These are phyloP conservation scores for Penicillium bialowiezense DNA, from an alignment of 495 filamentous ascomycete genomes.

Conservation along the genomic window DNA sequence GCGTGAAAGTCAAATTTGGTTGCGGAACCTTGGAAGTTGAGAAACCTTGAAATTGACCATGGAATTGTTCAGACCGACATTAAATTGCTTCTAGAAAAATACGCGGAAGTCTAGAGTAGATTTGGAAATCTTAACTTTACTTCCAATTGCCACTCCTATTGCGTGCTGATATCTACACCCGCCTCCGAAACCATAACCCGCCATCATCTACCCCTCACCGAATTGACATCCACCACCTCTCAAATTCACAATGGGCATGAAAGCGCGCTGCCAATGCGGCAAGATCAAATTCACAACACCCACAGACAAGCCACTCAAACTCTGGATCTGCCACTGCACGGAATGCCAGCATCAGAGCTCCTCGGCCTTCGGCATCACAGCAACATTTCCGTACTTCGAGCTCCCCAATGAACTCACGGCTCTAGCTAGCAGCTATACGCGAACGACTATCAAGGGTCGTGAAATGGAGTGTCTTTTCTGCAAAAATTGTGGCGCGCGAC, in stretches of 20 bases:
- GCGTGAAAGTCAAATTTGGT: too few relatives aligned
- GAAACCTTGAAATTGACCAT: too few relatives aligned
- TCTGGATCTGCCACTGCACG: slow-evolving; percentile 69
- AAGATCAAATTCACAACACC: slow-evolving; percentile 58
- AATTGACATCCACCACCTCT: neutral
- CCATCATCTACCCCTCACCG: neutral
- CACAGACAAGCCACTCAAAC: slow-evolving; percentile 41
- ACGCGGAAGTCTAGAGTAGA: too few relatives aligned
- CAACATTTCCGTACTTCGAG: slow-evolving; percentile 61
- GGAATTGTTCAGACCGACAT: too few relatives aligned
- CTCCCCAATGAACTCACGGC: slow-evolving; percentile 38
- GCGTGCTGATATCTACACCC: neutral
- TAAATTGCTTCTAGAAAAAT: too few relatives aligned
- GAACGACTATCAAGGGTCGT: slow-evolving; percentile 40
- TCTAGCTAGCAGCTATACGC: slow-evolving; percentile 44
- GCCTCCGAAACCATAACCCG: neutral
- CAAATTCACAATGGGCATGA: slow-evolving; percentile 33
- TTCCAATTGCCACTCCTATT: neutral
- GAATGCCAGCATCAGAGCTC: slow-evolving; percentile 65
- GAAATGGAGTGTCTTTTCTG: slow-evolving; percentile 58
- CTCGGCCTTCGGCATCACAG: slow-evolving; percentile 65
- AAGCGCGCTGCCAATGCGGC: slow-evolving; percentile 64
- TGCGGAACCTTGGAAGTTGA: too few relatives aligned
- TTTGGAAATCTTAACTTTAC: too few relatives aligned
- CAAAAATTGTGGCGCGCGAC: slow-evolving; percentile 54